Evolutionary conservation across 768 basidiomycete genomes (phyloP).

Genomic region (Phaffia tasmanica): DNA sequence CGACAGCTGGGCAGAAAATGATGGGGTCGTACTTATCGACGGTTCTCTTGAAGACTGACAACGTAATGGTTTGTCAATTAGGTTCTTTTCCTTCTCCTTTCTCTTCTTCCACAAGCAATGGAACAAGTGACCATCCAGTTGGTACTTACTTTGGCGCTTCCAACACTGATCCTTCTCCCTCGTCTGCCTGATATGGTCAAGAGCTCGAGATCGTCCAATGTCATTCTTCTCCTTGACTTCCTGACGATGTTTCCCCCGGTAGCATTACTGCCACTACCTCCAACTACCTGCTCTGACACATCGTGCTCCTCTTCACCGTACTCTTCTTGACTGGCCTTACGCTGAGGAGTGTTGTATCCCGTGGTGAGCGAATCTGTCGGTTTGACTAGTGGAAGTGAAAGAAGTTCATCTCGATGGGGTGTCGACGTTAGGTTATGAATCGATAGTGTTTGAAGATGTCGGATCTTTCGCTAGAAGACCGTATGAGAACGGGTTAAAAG

Average conservation of each 20-base stretch:
- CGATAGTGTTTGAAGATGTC: constrained; percentile 13
- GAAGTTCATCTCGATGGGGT: constrained; percentile 24
- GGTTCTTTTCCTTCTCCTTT: background rate
- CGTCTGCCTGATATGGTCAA: background rate
- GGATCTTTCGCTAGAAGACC: constrained; percentile 7
- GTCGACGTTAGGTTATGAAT: constrained; percentile 21
- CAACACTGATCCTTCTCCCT: background rate
- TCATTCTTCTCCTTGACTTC: background rate
- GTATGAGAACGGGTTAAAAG: too few species aligned
- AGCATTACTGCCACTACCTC: background rate
- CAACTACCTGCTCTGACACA: background rate
- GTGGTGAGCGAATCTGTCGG: background rate
- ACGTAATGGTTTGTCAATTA: background rate
- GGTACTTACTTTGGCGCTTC: background rate
- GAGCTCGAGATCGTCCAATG: constrained; percentile 23
- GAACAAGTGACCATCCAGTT: background rate
- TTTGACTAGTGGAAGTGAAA: background rate
- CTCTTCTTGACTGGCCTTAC: too few species aligned
- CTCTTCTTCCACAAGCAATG: background rate
- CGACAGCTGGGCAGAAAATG: too few species aligned
- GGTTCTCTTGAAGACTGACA: too few species aligned
- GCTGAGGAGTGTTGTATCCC: background rate
- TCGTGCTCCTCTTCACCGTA: background rate
- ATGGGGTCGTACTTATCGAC: too few species aligned
- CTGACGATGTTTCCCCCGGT: background rate